phyloP scores from a whole-genome alignment of 78 protist genomes.

The Pigoraptor vietnamica region DNA sequence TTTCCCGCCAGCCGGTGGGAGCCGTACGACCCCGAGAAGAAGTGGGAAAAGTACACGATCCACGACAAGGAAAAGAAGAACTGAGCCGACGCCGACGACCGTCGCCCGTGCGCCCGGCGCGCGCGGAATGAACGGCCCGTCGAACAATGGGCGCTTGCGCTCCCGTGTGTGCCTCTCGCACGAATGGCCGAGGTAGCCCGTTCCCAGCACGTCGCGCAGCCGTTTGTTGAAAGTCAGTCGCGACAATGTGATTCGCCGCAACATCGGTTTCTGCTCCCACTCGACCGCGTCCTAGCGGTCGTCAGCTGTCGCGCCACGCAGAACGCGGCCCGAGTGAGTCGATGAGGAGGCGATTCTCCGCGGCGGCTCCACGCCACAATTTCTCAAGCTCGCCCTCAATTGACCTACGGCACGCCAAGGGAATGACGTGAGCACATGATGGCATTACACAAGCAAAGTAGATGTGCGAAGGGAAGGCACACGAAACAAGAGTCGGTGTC shows the following conservation, averaged over 20 bases:
- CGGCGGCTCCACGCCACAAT: background rate
- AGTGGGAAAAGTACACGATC: background rate
- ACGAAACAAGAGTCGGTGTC: background rate
- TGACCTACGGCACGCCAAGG: background rate
- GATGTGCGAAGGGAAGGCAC: too few relatives aligned
- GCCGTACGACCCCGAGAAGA: conserved; percentile 51
- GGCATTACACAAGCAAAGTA: too few relatives aligned
- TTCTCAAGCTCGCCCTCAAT: background rate
- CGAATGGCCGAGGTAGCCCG: too few relatives aligned
- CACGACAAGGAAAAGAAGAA: background rate
- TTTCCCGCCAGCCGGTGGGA: conserved; percentile 89
- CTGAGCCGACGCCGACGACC: background rate
- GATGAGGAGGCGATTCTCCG: background rate
- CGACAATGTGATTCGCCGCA: too few relatives aligned
- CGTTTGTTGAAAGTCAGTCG: too few relatives aligned
- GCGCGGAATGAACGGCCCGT: too few relatives aligned
- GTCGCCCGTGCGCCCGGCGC: too few relatives aligned
- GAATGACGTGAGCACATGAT: background rate
- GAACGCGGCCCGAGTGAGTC: background rate
- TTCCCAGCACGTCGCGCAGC: too few relatives aligned
- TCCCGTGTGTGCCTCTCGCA: too few relatives aligned
- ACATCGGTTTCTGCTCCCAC: too few relatives aligned
- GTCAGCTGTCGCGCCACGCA: background rate
- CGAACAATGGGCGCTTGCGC: too few relatives aligned
- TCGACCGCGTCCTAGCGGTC: too few relatives aligned